Evolutionary conservation across 345 rosid species (phyloP).

Genomic region (Stellera chamaejasme): DNA sequence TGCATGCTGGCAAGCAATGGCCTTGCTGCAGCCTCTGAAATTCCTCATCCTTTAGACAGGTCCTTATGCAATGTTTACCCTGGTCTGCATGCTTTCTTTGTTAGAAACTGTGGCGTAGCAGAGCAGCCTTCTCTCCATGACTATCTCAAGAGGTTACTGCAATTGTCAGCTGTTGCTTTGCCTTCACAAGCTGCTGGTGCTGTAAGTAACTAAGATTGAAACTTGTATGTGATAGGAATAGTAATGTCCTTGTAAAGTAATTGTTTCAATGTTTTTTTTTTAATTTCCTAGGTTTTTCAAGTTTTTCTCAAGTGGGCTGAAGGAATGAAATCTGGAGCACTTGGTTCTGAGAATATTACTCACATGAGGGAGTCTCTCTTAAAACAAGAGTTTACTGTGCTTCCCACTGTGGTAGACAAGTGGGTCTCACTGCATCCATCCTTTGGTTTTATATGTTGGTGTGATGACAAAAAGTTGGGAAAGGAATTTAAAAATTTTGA

Average conservation of each 20-base stretch:
- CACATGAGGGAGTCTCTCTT: slow-evolving; percentile 51
- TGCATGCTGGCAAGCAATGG: slow-evolving; percentile 36
- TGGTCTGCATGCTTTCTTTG: slow-evolving; percentile 80
- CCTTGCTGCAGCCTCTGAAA: slow-evolving; percentile 21
- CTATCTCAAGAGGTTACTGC: slow-evolving; percentile 55
- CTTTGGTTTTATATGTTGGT: slow-evolving; percentile 79
- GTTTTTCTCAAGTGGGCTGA: slow-evolving; percentile 75
- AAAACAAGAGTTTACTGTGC: slow-evolving; percentile 52
- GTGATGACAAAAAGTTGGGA: slow-evolving; percentile 57
- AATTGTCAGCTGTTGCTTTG: slow-evolving; percentile 47
- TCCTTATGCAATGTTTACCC: slow-evolving; percentile 63
- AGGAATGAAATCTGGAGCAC: slow-evolving; percentile 47
- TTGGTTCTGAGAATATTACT: slow-evolving; percentile 44
- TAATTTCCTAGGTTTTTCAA: slow-evolving; percentile 60
- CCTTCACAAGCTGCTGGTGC: slow-evolving; percentile 68
- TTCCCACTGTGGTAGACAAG: slow-evolving; percentile 61
- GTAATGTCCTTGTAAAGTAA: slow-evolving; percentile 12
- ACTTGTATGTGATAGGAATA: neutral
- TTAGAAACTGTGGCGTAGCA: slow-evolving; percentile 57
- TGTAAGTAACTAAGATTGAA: slow-evolving; percentile 39
- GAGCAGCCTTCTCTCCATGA: slow-evolving; percentile 56
- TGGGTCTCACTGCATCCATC: slow-evolving; percentile 90
- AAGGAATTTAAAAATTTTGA: slow-evolving; percentile 51
- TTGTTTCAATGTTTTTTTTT: slow-evolving; percentile 12
- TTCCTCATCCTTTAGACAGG: slow-evolving; percentile 30